These are phyloP conservation scores for Fusarium sp. DNA, from an alignment of 2,329 filamentous ascomycete species.

Conservation along the genomic window DNA sequence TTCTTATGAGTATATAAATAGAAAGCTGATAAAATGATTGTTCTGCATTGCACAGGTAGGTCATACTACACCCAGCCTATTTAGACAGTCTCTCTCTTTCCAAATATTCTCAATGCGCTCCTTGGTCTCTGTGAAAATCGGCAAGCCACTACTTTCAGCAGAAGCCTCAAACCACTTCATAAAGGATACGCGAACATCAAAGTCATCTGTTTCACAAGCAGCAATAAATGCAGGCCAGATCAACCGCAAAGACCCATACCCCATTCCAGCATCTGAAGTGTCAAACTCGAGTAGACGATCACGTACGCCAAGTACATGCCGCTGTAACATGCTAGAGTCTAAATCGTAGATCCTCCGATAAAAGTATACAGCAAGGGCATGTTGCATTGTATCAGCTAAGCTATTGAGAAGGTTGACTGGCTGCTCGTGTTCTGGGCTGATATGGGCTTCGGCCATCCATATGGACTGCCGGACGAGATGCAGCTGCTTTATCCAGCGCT, in stretches of 20 bases:
- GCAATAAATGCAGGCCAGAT: slow-evolving; percentile 36
- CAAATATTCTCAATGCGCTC: slow-evolving; percentile 20
- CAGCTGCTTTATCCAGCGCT: slow-evolving; percentile 29
- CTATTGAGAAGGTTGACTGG: slow-evolving; percentile 15
- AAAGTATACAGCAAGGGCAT: slow-evolving; percentile 30
- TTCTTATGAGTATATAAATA: too few relatives aligned
- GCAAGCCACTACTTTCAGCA: slow-evolving; percentile 14
- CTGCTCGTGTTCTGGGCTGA: slow-evolving; percentile 22
- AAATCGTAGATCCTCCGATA: slow-evolving; percentile 32
- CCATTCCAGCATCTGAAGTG: slow-evolving; percentile 16
- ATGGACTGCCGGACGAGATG: slow-evolving; percentile 12
- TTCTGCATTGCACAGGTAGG: background rate
- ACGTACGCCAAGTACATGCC: slow-evolving; percentile 21
- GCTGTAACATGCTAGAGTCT: slow-evolving; percentile 22
- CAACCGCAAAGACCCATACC: slow-evolving; percentile 26
- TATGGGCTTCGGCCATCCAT: slow-evolving; percentile 6
- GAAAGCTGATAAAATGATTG: too few relatives aligned
- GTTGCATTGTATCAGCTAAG: slow-evolving; percentile 27
- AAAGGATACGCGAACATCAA: slow-evolving; percentile 4
- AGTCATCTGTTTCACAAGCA: slow-evolving; percentile 20
- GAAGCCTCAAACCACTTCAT: slow-evolving; percentile 22
- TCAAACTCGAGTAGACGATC: slow-evolving; percentile 33
- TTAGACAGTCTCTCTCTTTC: slow-evolving; percentile 1
- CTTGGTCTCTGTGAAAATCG: slow-evolving; percentile 26
- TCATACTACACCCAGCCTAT: background rate